Conservation (phyloP, 2,329 filamentous ascomycete species). For the Gyromitra esculenta region DNA sequence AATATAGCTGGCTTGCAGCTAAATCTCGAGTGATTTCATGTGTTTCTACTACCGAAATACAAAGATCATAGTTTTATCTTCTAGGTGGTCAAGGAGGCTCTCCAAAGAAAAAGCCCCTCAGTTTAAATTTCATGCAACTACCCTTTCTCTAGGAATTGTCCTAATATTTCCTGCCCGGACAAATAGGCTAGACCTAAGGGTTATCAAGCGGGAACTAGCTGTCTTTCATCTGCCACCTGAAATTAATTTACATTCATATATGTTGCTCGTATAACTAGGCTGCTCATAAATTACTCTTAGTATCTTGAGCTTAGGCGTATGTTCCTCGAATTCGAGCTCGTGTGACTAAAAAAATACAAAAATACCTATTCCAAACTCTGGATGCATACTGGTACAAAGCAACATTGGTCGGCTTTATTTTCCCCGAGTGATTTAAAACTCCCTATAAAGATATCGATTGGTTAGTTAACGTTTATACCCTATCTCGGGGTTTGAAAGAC, state of each 20-base stretch:
- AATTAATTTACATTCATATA: background rate
- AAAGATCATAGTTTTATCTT: background rate
- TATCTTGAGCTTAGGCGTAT: background rate
- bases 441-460: background rate
- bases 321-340: background rate
- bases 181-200: background rate
- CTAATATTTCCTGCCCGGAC: too few species aligned
- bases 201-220: background rate
- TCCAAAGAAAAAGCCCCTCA: too few species aligned
- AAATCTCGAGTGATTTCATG: conserved; percentile 14
- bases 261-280: background rate
- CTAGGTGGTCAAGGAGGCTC: background rate
- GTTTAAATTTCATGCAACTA: too few species aligned
- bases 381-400: background rate
- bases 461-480: background rate
- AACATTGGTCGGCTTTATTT: conserved; percentile 21
- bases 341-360: conserved; percentile 5
- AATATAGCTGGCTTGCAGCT: background rate
- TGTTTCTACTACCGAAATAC: background rate
- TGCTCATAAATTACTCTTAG: conserved; percentile 17
- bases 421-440: conserved; percentile 5
- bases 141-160: too few species aligned
- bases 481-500: background rate
- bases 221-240: conserved; percentile 10
- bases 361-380: background rate